Conservation (phyloP, 768 basidiomycete genomes). For the Daedalea quercina region DNA sequence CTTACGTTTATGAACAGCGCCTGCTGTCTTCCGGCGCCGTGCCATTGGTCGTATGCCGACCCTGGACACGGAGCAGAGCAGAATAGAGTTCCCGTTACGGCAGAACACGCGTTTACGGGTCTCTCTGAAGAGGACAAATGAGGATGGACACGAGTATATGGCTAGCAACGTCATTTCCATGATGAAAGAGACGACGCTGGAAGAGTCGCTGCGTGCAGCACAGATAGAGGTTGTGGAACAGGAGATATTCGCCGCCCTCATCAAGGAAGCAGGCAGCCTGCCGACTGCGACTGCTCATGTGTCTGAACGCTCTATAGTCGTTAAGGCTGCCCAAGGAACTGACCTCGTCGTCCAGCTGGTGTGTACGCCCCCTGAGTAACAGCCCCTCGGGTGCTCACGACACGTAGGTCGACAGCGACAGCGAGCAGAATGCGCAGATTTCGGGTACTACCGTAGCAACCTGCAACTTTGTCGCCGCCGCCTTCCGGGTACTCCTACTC, state of each 20-base stretch:
- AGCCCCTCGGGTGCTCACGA: neutral
- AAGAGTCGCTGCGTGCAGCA: constrained; percentile 46
- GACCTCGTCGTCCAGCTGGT: constrained; percentile 74
- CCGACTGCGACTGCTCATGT: constrained; percentile 74
- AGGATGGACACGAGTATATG: constrained; percentile 26
- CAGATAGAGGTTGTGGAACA: constrained; percentile 74
- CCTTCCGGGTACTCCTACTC: constrained; percentile 58
- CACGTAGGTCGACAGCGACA: constrained; percentile 23
- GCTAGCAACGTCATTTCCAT: constrained; percentile 32
- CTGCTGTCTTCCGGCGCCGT: constrained; percentile 52
- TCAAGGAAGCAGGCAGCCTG: constrained; percentile 69
- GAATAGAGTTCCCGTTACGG: constrained; percentile 58
- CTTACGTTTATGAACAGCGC: constrained; percentile 37
- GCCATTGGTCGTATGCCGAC: constrained; percentile 67
- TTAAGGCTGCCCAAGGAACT: constrained; percentile 67
- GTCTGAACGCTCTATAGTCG: constrained; percentile 67
- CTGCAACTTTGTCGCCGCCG: constrained; percentile 65
- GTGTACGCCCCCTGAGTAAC: neutral
- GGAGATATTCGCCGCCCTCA: constrained; percentile 70
- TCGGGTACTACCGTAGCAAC: constrained; percentile 16
- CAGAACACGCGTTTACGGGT: constrained; percentile 57
- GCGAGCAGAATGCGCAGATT: neutral
- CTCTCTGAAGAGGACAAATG: constrained; percentile 35
- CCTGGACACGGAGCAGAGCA: constrained; percentile 31
- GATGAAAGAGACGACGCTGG: constrained; percentile 32